These are phyloP conservation scores for Tuber microsphaerosporum DNA, from an alignment of 495 filamentous ascomycete species.

Conservation along the genomic window DNA sequence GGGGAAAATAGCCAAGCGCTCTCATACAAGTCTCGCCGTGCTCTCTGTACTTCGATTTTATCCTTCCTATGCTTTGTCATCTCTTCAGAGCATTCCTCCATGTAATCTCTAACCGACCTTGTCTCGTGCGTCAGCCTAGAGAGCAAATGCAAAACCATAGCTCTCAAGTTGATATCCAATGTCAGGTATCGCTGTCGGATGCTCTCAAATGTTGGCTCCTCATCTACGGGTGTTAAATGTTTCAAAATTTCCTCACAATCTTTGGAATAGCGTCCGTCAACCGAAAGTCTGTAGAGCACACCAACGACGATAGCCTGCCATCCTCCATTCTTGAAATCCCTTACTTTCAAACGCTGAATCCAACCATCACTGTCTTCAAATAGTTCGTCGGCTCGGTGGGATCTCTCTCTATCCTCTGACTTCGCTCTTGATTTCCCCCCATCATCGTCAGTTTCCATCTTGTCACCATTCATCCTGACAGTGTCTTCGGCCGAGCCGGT, in stretches of 20 bases:
- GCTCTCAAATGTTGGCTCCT: slow-evolving; percentile 64
- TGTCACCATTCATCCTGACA: slow-evolving; percentile 41
- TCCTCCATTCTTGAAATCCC: slow-evolving; percentile 81
- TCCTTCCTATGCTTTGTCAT: slow-evolving; percentile 93
- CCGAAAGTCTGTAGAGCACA: slow-evolving; percentile 74
- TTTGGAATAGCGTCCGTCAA: slow-evolving; percentile 59
- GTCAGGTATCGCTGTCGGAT: slow-evolving; percentile 61
- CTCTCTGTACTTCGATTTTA: slow-evolving; percentile 84
- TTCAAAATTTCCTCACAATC: slow-evolving; percentile 70
- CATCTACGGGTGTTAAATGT: slow-evolving; percentile 68
- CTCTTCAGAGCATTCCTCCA: slow-evolving; percentile 80
- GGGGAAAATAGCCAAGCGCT: slow-evolving; percentile 1
- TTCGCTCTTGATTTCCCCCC: slow-evolving; percentile 40
- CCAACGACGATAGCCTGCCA: slow-evolving; percentile 90
- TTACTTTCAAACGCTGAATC: slow-evolving; percentile 72
- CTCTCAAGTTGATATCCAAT: slow-evolving; percentile 74
- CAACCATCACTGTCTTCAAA: slow-evolving; percentile 61
- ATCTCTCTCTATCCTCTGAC: slow-evolving; percentile 44
- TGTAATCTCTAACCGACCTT: slow-evolving; percentile 72
- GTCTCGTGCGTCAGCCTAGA: slow-evolving; percentile 82
- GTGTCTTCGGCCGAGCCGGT: slow-evolving; percentile 10
- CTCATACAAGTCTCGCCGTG: slow-evolving; percentile 71
- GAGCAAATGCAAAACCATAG: slow-evolving; percentile 74
- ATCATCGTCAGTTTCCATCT: slow-evolving; percentile 44
- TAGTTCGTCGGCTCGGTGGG: slow-evolving; percentile 75